Evolutionary conservation across 495 filamentous ascomycete species (phyloP), one percentile per base, ranked within the genome.

Genomic region (Talaromyces adpressus): DNA sequence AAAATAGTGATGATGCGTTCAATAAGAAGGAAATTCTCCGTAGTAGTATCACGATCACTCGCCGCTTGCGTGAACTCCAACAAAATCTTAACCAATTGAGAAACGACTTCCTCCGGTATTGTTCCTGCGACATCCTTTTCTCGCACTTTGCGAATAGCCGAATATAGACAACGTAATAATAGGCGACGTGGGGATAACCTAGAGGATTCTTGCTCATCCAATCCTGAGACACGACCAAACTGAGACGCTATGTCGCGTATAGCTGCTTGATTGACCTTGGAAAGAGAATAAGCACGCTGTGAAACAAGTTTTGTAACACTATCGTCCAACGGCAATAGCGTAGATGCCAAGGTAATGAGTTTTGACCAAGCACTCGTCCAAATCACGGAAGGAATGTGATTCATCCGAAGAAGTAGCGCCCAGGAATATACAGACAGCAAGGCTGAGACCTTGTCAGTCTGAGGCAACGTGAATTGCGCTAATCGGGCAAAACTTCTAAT

Each of bases 401-500:
- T 67, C 16, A 69, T 64, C 7, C 57, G 39, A 29, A 64, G 71
- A 30, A 70, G 65, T 25, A 81, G 56, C 5, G 62, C 69, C 59
- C 72, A 76, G 14, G 69, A 71, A 66, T 74, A 75, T 22, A 76
- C 63, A 63, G 66, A 65, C 63, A 80, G 58, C 22, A 70, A 65
- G 45, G 68, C 61, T 4, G 72, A 69, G 14, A 79, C 64, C 18
- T 72, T 39, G 62, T 81, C 76, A 52, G 73, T 59, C 18, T 69
- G 61, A 25, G 61, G 65, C 47, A 68, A 66, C 20, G 72, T 64
- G 57, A 67, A 69, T 49, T 73, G 67, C 54, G 92, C 81, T 1
- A 98, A 75, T 32, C 84, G 82, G 47, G 81, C 79, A 61, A 89
- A 89, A 56, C 90, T 85, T n/a, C 84, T 84, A 64, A 89, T 85